These are phyloP conservation scores for Pythium brassicae DNA, from an alignment of 352 stramenopile genomes.

Conservation along the genomic window DNA sequence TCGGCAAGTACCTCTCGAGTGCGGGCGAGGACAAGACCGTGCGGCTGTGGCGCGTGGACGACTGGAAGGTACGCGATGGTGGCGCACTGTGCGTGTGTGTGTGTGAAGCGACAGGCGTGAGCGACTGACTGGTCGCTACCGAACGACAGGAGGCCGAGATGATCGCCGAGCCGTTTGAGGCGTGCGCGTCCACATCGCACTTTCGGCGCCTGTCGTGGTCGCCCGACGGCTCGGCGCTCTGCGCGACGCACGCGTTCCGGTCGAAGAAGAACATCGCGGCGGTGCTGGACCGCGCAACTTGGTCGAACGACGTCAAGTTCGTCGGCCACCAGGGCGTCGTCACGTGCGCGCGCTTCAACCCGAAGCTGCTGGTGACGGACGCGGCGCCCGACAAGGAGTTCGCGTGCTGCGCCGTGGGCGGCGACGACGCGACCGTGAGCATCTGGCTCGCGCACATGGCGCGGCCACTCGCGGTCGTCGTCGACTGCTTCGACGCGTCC, in stretches of 20 bases:
- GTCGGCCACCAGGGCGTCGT: constrained; percentile 79
- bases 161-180: constrained; percentile 70
- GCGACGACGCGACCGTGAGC: constrained; percentile 80
- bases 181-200: constrained; percentile 74
- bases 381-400: constrained; percentile 64
- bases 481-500: constrained; percentile 79
- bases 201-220: constrained; percentile 85
- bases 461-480: constrained; percentile 71
- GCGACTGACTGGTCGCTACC: background rate
- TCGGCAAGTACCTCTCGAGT: constrained; percentile 87
- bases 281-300: constrained; percentile 68
- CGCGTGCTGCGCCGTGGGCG: constrained; percentile 78
- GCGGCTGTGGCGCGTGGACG: constrained; percentile 77
- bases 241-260: constrained; percentile 79
- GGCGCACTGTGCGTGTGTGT: too few relatives aligned
- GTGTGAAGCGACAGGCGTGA: background rate
- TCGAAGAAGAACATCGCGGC: constrained; percentile 87
- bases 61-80: constrained; percentile 69
- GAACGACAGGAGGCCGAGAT: constrained; percentile 33
- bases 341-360: constrained; percentile 79
- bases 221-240: constrained; percentile 74
- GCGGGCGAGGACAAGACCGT: constrained; percentile 86
- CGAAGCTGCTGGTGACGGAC: constrained; percentile 56
- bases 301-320: constrained; percentile 84
- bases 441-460: constrained; percentile 82